A percentile compares a stretch with the other conserved stretches of the same genome.
These are phyloP conservation scores for Porogramme epimiltina DNA, from an alignment of 1,284 basidiomycete genomes.

Conservation along the genomic window DNA sequence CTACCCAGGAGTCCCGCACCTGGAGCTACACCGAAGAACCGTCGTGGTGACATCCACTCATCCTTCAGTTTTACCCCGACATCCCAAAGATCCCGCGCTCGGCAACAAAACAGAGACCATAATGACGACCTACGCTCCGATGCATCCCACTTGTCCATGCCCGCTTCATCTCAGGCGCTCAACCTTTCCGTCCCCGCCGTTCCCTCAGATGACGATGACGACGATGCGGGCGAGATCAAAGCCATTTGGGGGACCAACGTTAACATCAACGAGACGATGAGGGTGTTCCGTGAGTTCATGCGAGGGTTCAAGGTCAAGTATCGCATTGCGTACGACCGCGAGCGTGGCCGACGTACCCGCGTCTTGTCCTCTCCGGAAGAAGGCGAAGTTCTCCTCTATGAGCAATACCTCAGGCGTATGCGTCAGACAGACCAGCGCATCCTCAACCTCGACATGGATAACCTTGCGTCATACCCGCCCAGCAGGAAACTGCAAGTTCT, in stretches of 20 bases:
- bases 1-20: conserved; percentile 39
- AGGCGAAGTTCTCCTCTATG: conserved; percentile 76
- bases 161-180: conserved; percentile 63
- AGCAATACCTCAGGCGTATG: conserved; percentile 85
- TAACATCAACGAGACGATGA: conserved; percentile 89
- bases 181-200: conserved; percentile 63
- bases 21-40: conserved; percentile 60
- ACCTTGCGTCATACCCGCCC: conserved; percentile 88
- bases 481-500: conserved; percentile 81
- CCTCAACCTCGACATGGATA: conserved; percentile 89
- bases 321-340: conserved; percentile 74
- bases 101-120: conserved; percentile 29
- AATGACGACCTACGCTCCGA: conserved; percentile 57
- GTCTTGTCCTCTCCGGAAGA: conserved; percentile 63
- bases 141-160: conserved; percentile 55
- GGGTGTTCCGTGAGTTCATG: conserved; percentile 87
- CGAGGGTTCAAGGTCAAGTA: conserved; percentile 95
- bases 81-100: conserved; percentile 38
- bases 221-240: conserved; percentile 77
- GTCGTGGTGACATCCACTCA: conserved; percentile 85
- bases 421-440: conserved; percentile 89
- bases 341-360: conserved; percentile 57
- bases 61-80: conserved; percentile 67
- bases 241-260: conserved; percentile 98
- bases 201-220: conserved; percentile 39